phyloP scores from a whole-genome alignment of 257 asterid species.

The Nyctanthes arbortristis region DNA sequence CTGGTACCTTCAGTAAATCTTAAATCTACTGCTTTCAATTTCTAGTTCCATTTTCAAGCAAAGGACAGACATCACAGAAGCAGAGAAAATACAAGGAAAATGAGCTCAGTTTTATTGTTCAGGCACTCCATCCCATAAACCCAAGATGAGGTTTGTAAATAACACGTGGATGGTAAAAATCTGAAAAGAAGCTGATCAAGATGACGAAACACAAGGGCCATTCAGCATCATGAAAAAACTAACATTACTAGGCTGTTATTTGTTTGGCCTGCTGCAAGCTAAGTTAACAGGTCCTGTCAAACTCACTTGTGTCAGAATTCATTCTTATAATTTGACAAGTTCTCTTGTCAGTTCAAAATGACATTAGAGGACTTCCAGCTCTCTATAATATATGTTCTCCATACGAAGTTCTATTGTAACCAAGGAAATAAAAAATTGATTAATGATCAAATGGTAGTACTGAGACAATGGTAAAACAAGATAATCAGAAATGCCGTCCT shows the following conservation, averaged over 20 bases:
- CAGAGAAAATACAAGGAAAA: not conserved
- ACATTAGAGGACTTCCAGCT: not conserved
- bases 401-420: not conserved
- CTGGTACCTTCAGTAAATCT: not conserved
- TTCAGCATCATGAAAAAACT: not conserved
- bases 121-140: not conserved
- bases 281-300: not conserved
- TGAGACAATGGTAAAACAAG: slow-evolving; percentile 15
- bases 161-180: not conserved
- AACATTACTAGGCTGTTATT: not conserved
- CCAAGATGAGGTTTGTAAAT: not conserved
- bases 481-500: slow-evolving; percentile 12
- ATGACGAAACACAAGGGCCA: not conserved
- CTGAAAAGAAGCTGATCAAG: not conserved
- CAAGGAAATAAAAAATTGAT: not conserved
- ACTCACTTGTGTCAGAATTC: no score
- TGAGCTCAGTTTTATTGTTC: not conserved
- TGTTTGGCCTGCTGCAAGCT: not conserved
- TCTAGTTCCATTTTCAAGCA: not conserved
- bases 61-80: not conserved
- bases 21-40: not conserved
- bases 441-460: not conserved
- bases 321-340: no score
- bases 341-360: no score
- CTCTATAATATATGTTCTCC: not conserved